phyloP scores from a whole-genome alignment of 1,139 yeast genomes.

The Geotrichum cucujoidarum region DNA sequence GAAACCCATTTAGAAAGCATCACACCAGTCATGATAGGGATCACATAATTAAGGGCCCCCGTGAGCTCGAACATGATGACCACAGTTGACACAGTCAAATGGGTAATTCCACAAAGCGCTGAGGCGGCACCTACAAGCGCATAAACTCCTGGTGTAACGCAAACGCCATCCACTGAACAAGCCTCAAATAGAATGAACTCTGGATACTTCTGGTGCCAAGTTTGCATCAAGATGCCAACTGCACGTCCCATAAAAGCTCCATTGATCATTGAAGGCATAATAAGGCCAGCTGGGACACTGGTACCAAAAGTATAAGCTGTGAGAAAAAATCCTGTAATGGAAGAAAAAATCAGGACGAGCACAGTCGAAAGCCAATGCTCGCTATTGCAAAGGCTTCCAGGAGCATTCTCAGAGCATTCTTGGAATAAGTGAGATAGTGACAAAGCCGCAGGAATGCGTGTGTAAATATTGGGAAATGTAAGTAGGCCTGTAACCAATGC shows the following conservation, averaged over 20 bases:
- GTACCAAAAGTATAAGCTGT: slow-evolving; percentile 63
- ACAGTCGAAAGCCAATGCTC: slow-evolving; percentile 30
- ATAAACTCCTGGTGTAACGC: slow-evolving; percentile 88
- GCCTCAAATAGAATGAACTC: slow-evolving; percentile 30
- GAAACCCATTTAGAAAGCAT: slow-evolving; percentile 46
- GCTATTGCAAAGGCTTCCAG: slow-evolving; percentile 39
- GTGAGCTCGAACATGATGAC: slow-evolving; percentile 94
- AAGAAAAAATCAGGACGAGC: slow-evolving; percentile 42
- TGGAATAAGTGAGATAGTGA: slow-evolving; percentile 56
- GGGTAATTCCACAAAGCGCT: slow-evolving; percentile 88
- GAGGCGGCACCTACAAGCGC: slow-evolving; percentile 98
- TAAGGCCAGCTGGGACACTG: slow-evolving; percentile 66
- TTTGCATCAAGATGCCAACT: slow-evolving; percentile 53
- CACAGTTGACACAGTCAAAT: slow-evolving; percentile 85
- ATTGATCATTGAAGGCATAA: slow-evolving; percentile 65
- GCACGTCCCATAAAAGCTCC: slow-evolving; percentile 71
- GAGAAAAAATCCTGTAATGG: slow-evolving; percentile 51
- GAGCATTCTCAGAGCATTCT: slow-evolving; percentile 45
- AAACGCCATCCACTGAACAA: slow-evolving; percentile 47
- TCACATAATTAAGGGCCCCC: slow-evolving; percentile 82
- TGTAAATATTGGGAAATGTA: slow-evolving; percentile 52
- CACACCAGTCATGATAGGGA: slow-evolving; percentile 78
- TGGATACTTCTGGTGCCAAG: slow-evolving; percentile 32
- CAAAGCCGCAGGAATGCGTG: slow-evolving; percentile 53
- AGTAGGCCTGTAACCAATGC: slow-evolving; percentile 50